phyloP scores from a whole-genome alignment of 2,329 filamentous ascomycete species.

The Thelonectria rubi region DNA sequence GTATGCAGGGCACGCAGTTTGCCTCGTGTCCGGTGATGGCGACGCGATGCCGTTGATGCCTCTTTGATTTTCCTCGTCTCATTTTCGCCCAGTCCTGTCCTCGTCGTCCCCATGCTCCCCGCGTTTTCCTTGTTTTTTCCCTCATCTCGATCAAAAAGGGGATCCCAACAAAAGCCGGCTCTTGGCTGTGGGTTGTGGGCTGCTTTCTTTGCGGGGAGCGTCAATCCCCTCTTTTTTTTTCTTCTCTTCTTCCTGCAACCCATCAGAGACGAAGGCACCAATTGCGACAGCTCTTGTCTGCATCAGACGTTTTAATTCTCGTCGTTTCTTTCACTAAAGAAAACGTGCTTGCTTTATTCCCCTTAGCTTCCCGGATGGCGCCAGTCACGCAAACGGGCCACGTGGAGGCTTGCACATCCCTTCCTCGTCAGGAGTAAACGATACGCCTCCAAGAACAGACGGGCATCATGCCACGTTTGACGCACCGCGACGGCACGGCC shows the following conservation, averaged over 20 bases:
- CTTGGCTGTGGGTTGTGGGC: slow-evolving; percentile 13
- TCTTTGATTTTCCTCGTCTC: not conserved
- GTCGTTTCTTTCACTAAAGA: not conserved
- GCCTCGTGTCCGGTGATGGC: not conserved
- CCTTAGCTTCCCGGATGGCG: not conserved
- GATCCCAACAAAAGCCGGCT: slow-evolving; percentile 9
- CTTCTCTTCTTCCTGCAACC: not conserved
- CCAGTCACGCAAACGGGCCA: slow-evolving; percentile 8
- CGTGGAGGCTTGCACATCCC: slow-evolving; percentile 19
- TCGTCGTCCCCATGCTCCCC: slow-evolving; percentile 8
- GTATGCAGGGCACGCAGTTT: not conserved
- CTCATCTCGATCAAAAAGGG: not conserved
- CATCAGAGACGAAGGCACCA: not conserved
- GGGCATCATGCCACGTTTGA: slow-evolving; percentile 29
- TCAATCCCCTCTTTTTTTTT: not conserved
- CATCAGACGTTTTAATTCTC: not conserved
- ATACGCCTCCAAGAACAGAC: slow-evolving; percentile 1
- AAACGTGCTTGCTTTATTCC: not conserved
- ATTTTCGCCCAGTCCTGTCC: not conserved
- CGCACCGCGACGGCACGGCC: slow-evolving; percentile 27
- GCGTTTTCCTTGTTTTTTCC: slow-evolving; percentile 10
- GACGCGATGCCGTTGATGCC: not conserved
- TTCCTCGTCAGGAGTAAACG: slow-evolving; percentile 12
- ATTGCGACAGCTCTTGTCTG: not conserved
- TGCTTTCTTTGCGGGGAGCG: slow-evolving; percentile 9